Percentiles rank a stretch among this genome's conserved stretches.
Evolutionary conservation across 805 yeast genomes (phyloP).

Genomic region (Candida stauntonica): DNA sequence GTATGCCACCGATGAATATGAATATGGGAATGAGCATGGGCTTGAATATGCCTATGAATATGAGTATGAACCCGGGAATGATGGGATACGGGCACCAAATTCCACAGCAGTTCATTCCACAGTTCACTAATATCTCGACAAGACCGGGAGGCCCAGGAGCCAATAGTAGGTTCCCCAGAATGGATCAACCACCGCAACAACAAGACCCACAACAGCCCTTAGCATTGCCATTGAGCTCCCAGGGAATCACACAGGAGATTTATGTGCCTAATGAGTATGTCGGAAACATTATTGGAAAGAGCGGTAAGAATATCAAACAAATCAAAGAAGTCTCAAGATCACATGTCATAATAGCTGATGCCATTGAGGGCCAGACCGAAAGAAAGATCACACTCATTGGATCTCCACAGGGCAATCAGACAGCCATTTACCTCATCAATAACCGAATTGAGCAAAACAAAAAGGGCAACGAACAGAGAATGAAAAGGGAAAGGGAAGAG

Average conservation of each 20-base stretch:
- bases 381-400: constrained; percentile 69
- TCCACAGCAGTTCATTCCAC: constrained; percentile 7
- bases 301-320: constrained; percentile 77
- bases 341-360: constrained; percentile 64
- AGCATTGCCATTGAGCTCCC: constrained; percentile 13
- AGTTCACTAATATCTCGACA: constrained; percentile 1
- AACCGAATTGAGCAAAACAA: constrained; percentile 63
- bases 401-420: constrained; percentile 59
- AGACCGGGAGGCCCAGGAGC: background rate
- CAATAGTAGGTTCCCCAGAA: background rate
- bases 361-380: constrained; percentile 48
- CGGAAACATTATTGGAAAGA: constrained; percentile 83
- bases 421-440: constrained; percentile 67
- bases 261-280: constrained; percentile 74
- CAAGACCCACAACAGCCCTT: constrained; percentile 1
- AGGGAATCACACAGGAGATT: constrained; percentile 58
- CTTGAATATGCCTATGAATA: constrained; percentile 1
- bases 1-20: too few species aligned
- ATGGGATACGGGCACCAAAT: constrained; percentile 5
- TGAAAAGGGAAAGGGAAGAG: background rate
- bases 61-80: constrained; percentile 1
- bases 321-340: constrained; percentile 73
- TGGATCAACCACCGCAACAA: constrained; percentile 4
- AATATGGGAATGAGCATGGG: too few species aligned
- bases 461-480: constrained; percentile 38